Base-by-base conservation (phyloP, 1,284 basidiomycete genomes). In the Mycena citricolor region DNA sequence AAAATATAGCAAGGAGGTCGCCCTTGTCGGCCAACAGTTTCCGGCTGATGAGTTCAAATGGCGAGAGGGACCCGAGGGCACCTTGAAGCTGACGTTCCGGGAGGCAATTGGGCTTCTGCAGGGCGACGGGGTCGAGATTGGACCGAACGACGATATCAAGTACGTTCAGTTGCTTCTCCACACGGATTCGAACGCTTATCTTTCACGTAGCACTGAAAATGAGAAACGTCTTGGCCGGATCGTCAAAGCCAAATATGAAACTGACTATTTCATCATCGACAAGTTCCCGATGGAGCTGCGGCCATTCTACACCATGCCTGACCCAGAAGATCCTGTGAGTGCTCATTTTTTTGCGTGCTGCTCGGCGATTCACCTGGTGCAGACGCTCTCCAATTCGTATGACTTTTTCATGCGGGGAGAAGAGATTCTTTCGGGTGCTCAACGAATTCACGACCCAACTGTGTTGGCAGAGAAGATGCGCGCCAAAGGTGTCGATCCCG, bases 381-480 rank as follows among this genome's bases (percentile, higher is more conserved):
- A 93, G 83, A 82, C 81, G 13, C 77, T 97, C 43, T 97, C 94
- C 44, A 98, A 99, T 71, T 97, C 95, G 32, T 99, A 99, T 68
- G 95, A 99, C 71, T 98, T 99, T 69, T 98, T 99, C 80, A 97
- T 99, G 93, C 84, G 95, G 30, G 95, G 95, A 11, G 94, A 99
- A 68, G 95, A 99, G 68, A 98, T 99, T 59, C 75, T 99, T 22
- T 97, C 94, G 2, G 95, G 95, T 13, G 95, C 95, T 14, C 95
- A 99, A 67, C 91, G 94, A 73, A 83, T 97, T 42, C 97, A 99
- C 69, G 94, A 98, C 59, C 82, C 95, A 5, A 69, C 70, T 12
- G 73, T 95, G 52, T 80, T 99, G 48, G 78, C 77, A 49, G 81
- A 90, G 70, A 81, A 88, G 65, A 97, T 95, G 94, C 76, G 74